These are phyloP conservation scores for Halenospora varia DNA, from an alignment of 495 filamentous ascomycete genomes.

Conservation along the genomic window DNA sequence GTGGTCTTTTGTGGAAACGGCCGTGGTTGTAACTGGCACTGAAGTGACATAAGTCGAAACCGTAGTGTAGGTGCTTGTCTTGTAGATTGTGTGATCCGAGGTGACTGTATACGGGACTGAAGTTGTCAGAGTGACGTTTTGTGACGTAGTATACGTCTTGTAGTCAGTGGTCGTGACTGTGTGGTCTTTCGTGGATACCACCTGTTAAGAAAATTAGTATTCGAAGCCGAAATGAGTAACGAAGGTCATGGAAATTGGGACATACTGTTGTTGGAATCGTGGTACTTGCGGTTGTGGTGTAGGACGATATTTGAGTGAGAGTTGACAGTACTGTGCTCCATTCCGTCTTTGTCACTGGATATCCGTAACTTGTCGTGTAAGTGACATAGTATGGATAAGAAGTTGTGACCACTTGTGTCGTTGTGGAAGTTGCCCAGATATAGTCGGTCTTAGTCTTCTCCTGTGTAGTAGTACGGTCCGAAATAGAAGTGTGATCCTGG, in stretches of 20 bases:
- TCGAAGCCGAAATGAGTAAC: not conserved
- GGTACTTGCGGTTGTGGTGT: constrained; percentile 21
- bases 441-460: too few species aligned
- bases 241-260: too few species aligned
- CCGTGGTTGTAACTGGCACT: not conserved
- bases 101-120: constrained; percentile 20
- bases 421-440: not conserved
- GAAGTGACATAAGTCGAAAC: constrained; percentile 19
- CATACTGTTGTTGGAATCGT: constrained; percentile 21
- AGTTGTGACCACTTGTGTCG: not conserved
- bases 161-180: constrained; percentile 7
- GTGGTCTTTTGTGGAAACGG: not conserved
- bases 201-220: not conserved
- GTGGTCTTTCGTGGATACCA: not conserved
- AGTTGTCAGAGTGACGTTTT: constrained; percentile 17
- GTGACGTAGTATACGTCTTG: constrained; percentile 25
- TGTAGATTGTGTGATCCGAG: constrained; percentile 25
- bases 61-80: constrained; percentile 25
- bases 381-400: constrained; percentile 13
- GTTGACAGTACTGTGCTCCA: not conserved
- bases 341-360: constrained; percentile 17
- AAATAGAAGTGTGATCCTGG: too few species aligned
- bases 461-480: too few species aligned
- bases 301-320: constrained; percentile 6
- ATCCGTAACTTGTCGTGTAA: constrained; percentile 6